Evolutionary conservation across 768 basidiomycete genomes (phyloP).

Genomic region (Grammothele lineata): DNA sequence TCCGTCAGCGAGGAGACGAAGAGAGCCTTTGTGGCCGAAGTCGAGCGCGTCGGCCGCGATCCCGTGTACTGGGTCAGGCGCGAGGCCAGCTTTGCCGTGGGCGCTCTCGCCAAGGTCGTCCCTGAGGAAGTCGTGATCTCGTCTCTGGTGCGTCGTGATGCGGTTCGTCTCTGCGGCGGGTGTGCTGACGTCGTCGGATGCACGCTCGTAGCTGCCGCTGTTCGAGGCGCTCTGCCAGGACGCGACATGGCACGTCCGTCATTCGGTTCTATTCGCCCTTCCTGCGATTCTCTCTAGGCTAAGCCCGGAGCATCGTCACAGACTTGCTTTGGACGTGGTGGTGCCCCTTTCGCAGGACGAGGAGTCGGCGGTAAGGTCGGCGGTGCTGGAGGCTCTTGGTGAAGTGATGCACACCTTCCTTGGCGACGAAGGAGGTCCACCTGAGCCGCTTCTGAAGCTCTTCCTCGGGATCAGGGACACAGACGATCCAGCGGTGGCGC

Average conservation of each 20-base stretch:
- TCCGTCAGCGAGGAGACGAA: slow-evolving; percentile 53
- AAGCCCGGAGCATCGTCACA: slow-evolving; percentile 48
- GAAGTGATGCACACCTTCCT: slow-evolving; percentile 86
- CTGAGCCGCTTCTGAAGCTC: slow-evolving; percentile 65
- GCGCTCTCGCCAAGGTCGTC: slow-evolving; percentile 83
- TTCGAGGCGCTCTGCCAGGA: slow-evolving; percentile 71
- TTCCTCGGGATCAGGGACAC: slow-evolving; percentile 65
- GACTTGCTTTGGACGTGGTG: slow-evolving; percentile 64
- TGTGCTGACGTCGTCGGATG: too few relatives aligned
- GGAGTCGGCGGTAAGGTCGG: slow-evolving; percentile 64
- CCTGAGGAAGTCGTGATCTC: slow-evolving; percentile 65
- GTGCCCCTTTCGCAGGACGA: slow-evolving; percentile 60
- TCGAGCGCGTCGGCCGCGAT: slow-evolving; percentile 63
- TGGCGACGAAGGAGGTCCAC: slow-evolving; percentile 60
- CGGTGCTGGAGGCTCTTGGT: slow-evolving; percentile 81
- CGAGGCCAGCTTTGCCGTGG: slow-evolving; percentile 86
- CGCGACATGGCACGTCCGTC: slow-evolving; percentile 75
- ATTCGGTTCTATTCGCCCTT: slow-evolving; percentile 82
- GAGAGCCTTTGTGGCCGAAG: slow-evolving; percentile 66
- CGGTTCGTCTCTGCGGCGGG: not conserved
- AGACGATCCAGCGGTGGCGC: slow-evolving; percentile 23
- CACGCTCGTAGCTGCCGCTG: slow-evolving; percentile 72
- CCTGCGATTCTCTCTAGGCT: slow-evolving; percentile 76
- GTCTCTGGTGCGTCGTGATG: slow-evolving; percentile 48
- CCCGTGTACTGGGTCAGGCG: slow-evolving; percentile 74